Evolutionary conservation across 371 early-diverging fungal species (phyloP), one percentile per base, ranked within the genome.

Genomic region (Mucor piriformis): DNA sequence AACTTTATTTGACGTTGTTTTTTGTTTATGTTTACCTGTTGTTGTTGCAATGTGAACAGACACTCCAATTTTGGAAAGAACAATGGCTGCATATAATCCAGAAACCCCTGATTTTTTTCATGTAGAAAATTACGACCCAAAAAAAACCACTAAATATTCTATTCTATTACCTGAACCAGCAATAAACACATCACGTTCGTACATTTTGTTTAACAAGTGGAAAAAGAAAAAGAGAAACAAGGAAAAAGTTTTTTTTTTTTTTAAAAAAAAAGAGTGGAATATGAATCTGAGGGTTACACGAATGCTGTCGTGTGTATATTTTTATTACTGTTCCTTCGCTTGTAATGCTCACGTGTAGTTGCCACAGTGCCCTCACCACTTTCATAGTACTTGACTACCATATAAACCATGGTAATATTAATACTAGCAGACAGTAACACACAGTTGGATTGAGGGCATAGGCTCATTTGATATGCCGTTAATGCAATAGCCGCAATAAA

Each of bases 41-140:
- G 7, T 18, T 3, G 7, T 18, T 42, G 42, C 42, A 18, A 77
- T 72, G 23, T 72, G 68, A 47, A 72, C 67, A 13, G 66, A 56
- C n/a, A 77, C 48, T 24, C 68, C 67, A 52, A 74, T 70, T 32
- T 63, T 61, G 12, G 71, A 64, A 10, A 77, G 50, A 15, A 70
- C 23, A 23, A 77, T 47, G 13, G 78, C 78, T 10, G 78, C 67
- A 50, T 72, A 72, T 24, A 77, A 58, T 5, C 78, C 74, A 20
- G 67, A 62, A 8, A 70, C 46, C 20, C 74, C 77, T 77, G 48
- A 13, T 33, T 33, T 48, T 57, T 33, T 21, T 54, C 29, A 25
- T 12, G 10, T 21, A 13, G 25, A 24, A 21, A 24, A 18, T n/a
- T n/a, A n/a, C n/a, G n/a, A n/a, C n/a, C n/a, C n/a, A 15, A 50